Percentiles rank a stretch among this genome's conserved stretches.
phyloP scores from a whole-genome alignment of 1,284 basidiomycete species.

The Austropuccinia psidii region DNA sequence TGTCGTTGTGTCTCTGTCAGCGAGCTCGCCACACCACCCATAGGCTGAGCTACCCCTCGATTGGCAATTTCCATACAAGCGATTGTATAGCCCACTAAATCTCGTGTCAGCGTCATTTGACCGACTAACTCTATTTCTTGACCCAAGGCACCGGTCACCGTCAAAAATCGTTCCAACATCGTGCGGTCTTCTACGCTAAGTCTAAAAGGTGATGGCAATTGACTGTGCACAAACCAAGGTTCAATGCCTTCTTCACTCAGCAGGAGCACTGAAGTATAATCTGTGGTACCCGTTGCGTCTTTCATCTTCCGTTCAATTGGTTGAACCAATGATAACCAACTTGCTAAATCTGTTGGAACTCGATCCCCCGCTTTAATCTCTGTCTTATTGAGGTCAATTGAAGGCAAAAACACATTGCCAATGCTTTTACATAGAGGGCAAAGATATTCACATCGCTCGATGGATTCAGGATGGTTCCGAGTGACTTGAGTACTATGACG shows the following conservation, averaged over 20 bases:
- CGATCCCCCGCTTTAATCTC: constrained; percentile 39
- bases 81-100: constrained; percentile 81
- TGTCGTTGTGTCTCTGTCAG: constrained; percentile 67
- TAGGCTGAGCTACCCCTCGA: constrained; percentile 56
- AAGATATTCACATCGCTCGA: constrained; percentile 85
- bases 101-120: constrained; percentile 72
- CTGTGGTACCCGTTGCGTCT: neutral
- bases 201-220: constrained; percentile 40
- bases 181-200: constrained; percentile 42
- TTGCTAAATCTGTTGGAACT: constrained; percentile 62
- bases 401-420: constrained; percentile 86
- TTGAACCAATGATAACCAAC: constrained; percentile 65
- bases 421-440: constrained; percentile 98
- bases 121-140: constrained; percentile 33
- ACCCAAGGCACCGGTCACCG: constrained; percentile 47
- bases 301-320: constrained; percentile 14
- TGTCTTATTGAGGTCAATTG: constrained; percentile 53
- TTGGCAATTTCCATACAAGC: constrained; percentile 70
- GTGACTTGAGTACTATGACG: constrained; percentile 84
- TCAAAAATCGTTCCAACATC: constrained; percentile 38
- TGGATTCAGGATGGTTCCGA: constrained; percentile 88
- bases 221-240: constrained; percentile 36
- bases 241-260: constrained; percentile 42
- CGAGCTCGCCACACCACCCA: constrained; percentile 60
- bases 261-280: constrained; percentile 48